Percentiles rank a stretch among this genome's conserved stretches.
phyloP scores from a whole-genome alignment of 169 alveolate species.

The Eimeria sp. region DNA sequence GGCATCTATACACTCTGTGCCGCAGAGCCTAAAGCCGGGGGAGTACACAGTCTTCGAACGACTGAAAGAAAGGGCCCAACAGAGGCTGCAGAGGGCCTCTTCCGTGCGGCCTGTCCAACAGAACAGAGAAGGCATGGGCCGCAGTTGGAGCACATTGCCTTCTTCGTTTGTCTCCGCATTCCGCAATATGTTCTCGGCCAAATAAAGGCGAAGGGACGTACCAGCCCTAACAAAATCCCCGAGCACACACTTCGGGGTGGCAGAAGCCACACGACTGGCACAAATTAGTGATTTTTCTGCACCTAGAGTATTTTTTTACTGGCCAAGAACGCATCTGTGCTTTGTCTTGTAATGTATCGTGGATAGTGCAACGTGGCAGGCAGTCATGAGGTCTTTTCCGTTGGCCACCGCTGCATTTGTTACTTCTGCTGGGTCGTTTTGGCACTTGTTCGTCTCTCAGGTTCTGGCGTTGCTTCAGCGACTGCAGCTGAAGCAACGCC shows the following conservation, averaged over 20 bases:
- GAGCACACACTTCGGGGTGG: background rate
- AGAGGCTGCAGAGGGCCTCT: constrained; percentile 40
- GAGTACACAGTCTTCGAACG: constrained; percentile 13
- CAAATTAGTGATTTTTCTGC: background rate
- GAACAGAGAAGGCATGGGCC: constrained; percentile 2
- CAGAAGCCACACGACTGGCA: background rate
- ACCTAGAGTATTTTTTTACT: background rate
- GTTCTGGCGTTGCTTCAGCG: background rate
- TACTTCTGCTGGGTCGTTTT: background rate
- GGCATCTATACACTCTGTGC: constrained; percentile 61
- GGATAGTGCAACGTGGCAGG: background rate
- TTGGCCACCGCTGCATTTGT: background rate
- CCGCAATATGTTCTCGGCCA: constrained; percentile 9
- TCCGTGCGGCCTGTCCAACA: constrained; percentile 18
- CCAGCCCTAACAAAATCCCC: background rate
- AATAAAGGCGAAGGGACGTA: background rate
- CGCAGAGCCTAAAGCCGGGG: constrained; percentile 37
- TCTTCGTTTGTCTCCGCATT: constrained; percentile 2
- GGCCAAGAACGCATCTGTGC: background rate
- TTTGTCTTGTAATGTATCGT: background rate
- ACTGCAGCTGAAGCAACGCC: background rate
- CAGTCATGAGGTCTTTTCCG: background rate
- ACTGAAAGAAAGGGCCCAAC: constrained; percentile 52
- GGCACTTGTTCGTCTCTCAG: background rate
- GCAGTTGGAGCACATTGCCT: constrained; percentile 21